Evolutionary conservation across 768 basidiomycete species (phyloP), one percentile per base, ranked within the genome.

Genomic region (Mycena alexandri): DNA sequence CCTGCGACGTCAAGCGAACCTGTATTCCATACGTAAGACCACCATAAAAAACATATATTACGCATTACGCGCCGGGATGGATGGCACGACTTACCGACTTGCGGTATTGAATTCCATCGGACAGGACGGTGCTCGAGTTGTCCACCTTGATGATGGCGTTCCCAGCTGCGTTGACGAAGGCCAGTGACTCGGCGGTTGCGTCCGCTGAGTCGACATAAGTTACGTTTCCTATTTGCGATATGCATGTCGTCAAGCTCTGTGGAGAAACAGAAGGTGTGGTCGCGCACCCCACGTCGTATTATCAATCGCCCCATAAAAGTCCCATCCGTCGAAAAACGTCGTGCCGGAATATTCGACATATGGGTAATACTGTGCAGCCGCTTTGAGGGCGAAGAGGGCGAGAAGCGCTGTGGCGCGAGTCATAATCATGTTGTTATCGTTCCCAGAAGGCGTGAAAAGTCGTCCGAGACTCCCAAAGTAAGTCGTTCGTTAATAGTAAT

Each of bases 131-230:
- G 57, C 57, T 87, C 10, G 79, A 77, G 73, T 93, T 93, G 81
- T 94, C 93, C 8, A 94, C 93, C 72, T 85, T 88, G 54, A 95
- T 80, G 67, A 95, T 83, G 7, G 89, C 90, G 61, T 90, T 87
- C 9, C 91, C 89, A 1, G 83, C 83, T 47, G 72, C 72, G 68
- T 91, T 89, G 69, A 92, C 75, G 71, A 85, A 92, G 6, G 88
- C 87, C 21, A 94, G 80, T 1, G 81, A 73, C 66, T 86, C 80
- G 9, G 80, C 74, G 13, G 78, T 76, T 0, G 90, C 90, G 22
- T 80, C 79, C 2, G 80, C 76, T 59, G 80, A 74, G 70, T 84
- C 83, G 19, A 89, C 79, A 81, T 85, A 93, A 46, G 86, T 86
- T 19, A 87, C 89, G 71, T 92, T 87, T 43, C 91, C 91, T 90